These are phyloP conservation scores for Theileria parva DNA, from an alignment of 169 alveolate species.

Conservation along the genomic window DNA sequence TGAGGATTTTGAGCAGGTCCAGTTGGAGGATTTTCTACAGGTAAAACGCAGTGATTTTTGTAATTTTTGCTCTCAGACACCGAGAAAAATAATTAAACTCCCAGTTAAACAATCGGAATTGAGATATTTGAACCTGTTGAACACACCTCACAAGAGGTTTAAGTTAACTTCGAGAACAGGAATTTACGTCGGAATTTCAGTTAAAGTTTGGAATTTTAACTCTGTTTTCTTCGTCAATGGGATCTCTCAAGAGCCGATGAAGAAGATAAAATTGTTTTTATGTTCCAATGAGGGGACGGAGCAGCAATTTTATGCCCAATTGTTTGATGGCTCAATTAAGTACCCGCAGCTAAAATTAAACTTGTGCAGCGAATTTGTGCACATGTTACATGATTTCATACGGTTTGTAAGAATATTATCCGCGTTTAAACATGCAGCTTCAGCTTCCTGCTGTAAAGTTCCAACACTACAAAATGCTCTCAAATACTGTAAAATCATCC, in stretches of 20 bases:
- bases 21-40: constrained; percentile 15
- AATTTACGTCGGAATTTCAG: constrained; percentile 30
- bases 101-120: constrained; percentile 13
- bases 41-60: constrained; percentile 29
- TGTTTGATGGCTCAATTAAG: constrained; percentile 37
- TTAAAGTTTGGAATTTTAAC: constrained; percentile 46
- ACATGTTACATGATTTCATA: constrained; percentile 39
- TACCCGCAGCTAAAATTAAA: constrained; percentile 32
- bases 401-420: constrained; percentile 37
- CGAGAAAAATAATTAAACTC: background rate
- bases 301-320: constrained; percentile 5
- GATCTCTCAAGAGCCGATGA: constrained; percentile 3
- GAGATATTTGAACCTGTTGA: constrained; percentile 19
- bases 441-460: constrained; percentile 10
- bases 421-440: constrained; percentile 16
- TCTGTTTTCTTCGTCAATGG: constrained; percentile 15
- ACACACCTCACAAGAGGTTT: constrained; percentile 46
- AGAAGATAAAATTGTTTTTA: constrained; percentile 13
- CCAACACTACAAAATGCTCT: constrained; percentile 31
- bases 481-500: constrained; percentile 24
- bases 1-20: background rate
- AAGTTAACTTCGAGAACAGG: constrained; percentile 55
- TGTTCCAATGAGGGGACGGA: constrained; percentile 5
- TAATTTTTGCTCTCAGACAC: background rate
- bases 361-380: constrained; percentile 33